Evolutionary conservation across 768 basidiomycete species (phyloP), one percentile per base, ranked within the genome.

Genomic region (Glaciozyma martinii): DNA sequence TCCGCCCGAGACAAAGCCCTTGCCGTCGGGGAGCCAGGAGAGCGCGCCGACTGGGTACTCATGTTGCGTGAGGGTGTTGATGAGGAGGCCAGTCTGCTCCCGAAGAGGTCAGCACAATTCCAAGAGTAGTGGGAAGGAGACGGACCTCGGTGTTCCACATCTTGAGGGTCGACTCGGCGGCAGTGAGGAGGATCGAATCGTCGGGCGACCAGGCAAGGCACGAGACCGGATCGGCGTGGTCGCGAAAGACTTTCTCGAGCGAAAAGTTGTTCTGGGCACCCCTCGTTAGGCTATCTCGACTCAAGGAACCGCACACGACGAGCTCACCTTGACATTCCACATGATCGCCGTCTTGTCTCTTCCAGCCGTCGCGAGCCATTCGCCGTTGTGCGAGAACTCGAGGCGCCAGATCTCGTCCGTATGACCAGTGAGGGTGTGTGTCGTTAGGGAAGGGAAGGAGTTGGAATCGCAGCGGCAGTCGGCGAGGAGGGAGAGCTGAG

Each of bases 351-450:
- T 81, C 78, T 83, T 84, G 77, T 98, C 94, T 76, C 84, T 89
- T 62, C 92, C 87, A 44, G 87, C 88, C 69, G 86, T 92, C 37
- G 93, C 95, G 57, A 99, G 80, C 72, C 82, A 85, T 56, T 77
- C 76, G 3, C 95, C 95, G 74, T 86, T 85, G 71, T 89, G 89
- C 76, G 91, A 94, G 93, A 93, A 99, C 75, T 87, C 87, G 65
- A 98, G 77, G 74, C 88, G 85, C 93, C 94, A 98, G 50, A 99
- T 92, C 75, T 99, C 91, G 74, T 98, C 90, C 16, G 80, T 82
- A 76, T 97, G 94, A 37, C 86, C 89, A 53, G 85, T 83, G 65
- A 97, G 79, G 59, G 92, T 86, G 30, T 87, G 86, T 6, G 63
- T 54, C 18, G 89, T 92, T 30, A 86, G 80, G 53, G 83, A 82